Percentiles rank a stretch among this genome's conserved stretches.
These are phyloP conservation scores for Colletotrichum filicis DNA, from an alignment of 2,329 filamentous ascomycete genomes.

Conservation along the genomic window DNA sequence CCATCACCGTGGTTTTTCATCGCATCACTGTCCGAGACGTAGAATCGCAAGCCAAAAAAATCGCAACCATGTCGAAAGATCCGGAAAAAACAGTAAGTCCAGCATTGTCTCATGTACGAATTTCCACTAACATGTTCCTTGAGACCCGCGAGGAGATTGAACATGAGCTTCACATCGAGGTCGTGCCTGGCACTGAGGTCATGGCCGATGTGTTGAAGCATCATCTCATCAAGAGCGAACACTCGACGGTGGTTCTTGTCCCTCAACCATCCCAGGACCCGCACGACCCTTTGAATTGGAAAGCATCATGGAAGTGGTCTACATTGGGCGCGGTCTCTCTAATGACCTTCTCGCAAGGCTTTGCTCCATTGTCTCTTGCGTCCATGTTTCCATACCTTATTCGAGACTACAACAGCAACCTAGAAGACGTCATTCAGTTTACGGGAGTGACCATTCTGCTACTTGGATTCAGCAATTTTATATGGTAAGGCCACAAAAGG, in stretches of 20 bases:
- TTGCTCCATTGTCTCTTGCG: slow-evolving; percentile 53
- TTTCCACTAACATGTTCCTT: not conserved
- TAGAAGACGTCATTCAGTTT: slow-evolving; percentile 63
- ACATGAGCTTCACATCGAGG: slow-evolving; percentile 42
- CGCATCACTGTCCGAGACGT: not conserved
- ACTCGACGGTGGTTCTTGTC: slow-evolving; percentile 58
- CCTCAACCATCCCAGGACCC: slow-evolving; percentile 50
- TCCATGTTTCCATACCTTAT: slow-evolving; percentile 71
- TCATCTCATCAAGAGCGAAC: slow-evolving; percentile 69
- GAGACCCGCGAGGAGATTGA: not conserved
- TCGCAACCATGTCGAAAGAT: not conserved
- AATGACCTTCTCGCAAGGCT: slow-evolving; percentile 55
- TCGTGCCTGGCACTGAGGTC: slow-evolving; percentile 50
- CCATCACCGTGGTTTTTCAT: not conserved
- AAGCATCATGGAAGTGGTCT: slow-evolving; percentile 55
- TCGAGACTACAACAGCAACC: slow-evolving; percentile 61
- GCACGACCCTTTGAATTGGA: not conserved
- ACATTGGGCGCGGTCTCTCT: slow-evolving; percentile 44
- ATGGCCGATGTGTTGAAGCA: slow-evolving; percentile 66
- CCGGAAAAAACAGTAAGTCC: not conserved
- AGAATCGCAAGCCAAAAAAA: not conserved
- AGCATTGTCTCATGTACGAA: not conserved
- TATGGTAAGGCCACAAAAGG: not conserved
- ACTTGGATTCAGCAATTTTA: not conserved
- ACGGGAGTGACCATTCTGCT: slow-evolving; percentile 43